Evolutionary conservation across 306 rosid genomes (phyloP), one percentile per base, ranked within the genome.

Genomic region (Quercus dentata): DNA sequence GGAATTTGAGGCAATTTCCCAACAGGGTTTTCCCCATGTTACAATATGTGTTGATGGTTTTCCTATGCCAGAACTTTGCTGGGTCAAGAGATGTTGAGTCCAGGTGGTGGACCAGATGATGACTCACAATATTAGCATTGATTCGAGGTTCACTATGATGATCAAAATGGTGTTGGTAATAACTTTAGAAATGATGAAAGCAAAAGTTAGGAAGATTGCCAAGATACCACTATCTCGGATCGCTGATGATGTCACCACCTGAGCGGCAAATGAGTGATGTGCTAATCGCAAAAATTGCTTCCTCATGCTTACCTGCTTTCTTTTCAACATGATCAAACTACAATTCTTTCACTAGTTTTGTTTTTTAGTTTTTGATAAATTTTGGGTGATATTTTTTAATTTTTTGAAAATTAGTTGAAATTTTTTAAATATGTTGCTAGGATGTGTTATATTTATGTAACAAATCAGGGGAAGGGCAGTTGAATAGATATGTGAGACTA

Each of bases 31-130:
- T 71, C 96, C 92, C 63, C 98, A 93, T 2, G 91, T 86, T 51
- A 96, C 91, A 94, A 90, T 96, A 92, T 93, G 99, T 65, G 71
- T 21, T 21, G 21, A 21, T 21, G 21, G 21, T 0, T 21, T 94
- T 81, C 90, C 91, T 52, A 90, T 96, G 97, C 98, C 94, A 19
- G 97, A 90, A 85, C 87, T 88, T 72, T 83, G 86, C 63, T 90
- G 83, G 92, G 93, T 80, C 98, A 87, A 78, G 97, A 89, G 79
- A 79, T 77, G 82, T 83, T 74, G 41, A 85, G 94, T 75, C 86
- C 86, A 76, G 86, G 81, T 21, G 85, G 92, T 52, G 97, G 89
- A 70, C 94, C 87, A 31, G 96, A 90, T 31, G 97, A 89, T 23
- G 97, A 88, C 38, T 54, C 78, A 72, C 97, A 85, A 71, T 80